Percentiles rank a stretch among this genome's conserved stretches.
These are phyloP conservation scores for Scytalidium lignicola DNA, from an alignment of 2,329 filamentous ascomycete species.

Conservation along the genomic window DNA sequence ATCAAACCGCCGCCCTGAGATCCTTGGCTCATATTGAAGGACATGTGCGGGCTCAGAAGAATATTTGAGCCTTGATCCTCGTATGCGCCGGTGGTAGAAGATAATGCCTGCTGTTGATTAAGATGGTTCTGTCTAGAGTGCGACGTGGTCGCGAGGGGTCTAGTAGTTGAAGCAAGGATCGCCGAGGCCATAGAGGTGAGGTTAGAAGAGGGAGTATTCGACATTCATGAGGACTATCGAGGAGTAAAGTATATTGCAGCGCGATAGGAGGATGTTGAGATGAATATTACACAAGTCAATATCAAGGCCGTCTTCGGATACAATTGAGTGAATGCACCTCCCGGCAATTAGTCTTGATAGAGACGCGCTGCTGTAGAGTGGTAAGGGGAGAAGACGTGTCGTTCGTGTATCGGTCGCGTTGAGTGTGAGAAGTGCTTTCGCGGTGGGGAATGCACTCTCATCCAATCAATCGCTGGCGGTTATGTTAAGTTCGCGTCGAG, in stretches of 20 bases:
- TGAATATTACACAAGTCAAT: conserved; percentile 1
- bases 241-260: background rate
- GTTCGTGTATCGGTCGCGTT: conserved; percentile 17
- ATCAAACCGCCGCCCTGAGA: conserved; percentile 26
- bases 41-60: conserved; percentile 22
- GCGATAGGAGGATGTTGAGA: background rate
- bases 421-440: conserved; percentile 18
- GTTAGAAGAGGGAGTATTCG: conserved; percentile 2
- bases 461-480: background rate
- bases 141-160: conserved; percentile 23
- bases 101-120: conserved; percentile 14
- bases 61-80: conserved; percentile 14
- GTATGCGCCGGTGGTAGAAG: conserved; percentile 16
- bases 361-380: conserved; percentile 12
- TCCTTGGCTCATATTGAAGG: conserved; percentile 28
- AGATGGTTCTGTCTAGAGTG: conserved; percentile 24
- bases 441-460: background rate
- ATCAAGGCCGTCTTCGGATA: conserved; percentile 2
- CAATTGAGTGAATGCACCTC: conserved; percentile 2
- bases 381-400: conserved; percentile 13
- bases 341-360: conserved; percentile 12
- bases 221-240: background rate
- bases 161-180: conserved; percentile 19
- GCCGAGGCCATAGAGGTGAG: conserved; percentile 8
- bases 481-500: background rate